These are phyloP conservation scores for Vaccinium corymbosum DNA, from an alignment of 148 eudicot species.

Conservation along the genomic window DNA sequence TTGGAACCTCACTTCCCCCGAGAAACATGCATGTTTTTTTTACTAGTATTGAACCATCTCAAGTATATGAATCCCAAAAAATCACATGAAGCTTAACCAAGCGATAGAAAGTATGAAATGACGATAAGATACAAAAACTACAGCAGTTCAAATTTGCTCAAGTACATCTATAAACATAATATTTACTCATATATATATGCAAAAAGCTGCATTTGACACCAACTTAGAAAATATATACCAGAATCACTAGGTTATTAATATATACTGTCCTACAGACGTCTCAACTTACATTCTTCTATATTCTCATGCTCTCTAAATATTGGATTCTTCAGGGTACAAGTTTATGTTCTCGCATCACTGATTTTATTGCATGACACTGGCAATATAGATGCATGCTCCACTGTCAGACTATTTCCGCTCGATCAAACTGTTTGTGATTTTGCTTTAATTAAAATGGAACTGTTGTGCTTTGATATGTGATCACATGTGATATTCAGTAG, in stretches of 20 bases:
- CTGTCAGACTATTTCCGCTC: background rate
- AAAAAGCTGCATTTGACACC: background rate
- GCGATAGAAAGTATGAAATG: background rate
- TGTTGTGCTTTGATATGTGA: background rate
- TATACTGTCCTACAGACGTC: background rate
- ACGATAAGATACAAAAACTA: background rate
- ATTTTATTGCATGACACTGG: background rate
- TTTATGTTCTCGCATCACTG: background rate
- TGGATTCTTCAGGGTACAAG: background rate
- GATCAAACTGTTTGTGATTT: background rate
- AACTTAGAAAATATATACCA: background rate
- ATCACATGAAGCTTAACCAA: background rate
- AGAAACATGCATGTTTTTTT: background rate
- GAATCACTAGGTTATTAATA: background rate
- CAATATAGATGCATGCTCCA: background rate
- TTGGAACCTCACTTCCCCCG: background rate
- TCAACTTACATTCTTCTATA: background rate
- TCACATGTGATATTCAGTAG: background rate
- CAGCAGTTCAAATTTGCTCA: background rate
- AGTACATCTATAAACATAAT: background rate
- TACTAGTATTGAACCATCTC: background rate
- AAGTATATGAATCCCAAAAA: background rate
- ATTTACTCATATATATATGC: background rate
- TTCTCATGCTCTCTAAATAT: background rate
- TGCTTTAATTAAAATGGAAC: background rate